Evolutionary conservation across 306 rosid genomes (phyloP).

Genomic region (Rosa lucieae): DNA sequence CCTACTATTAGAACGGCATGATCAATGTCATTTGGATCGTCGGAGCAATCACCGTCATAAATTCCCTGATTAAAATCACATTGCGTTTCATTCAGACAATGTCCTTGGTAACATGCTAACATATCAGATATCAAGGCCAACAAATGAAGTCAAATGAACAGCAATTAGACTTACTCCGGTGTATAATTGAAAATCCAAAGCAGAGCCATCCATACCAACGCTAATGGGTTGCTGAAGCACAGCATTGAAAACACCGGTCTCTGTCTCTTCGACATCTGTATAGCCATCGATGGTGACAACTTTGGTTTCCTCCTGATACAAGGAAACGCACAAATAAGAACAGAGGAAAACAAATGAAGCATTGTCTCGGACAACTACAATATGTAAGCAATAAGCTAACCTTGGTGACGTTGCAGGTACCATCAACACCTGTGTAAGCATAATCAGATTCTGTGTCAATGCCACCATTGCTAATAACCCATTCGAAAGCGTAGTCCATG

Average conservation of each 20-base stretch:
- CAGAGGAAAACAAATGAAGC: not conserved
- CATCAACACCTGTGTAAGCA: conserved; percentile 52
- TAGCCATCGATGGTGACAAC: conserved; percentile 61
- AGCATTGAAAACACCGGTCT: conserved; percentile 55
- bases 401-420: conserved; percentile 58
- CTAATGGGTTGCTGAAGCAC: conserved; percentile 65
- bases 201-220: conserved; percentile 61
- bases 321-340: conserved; percentile 4
- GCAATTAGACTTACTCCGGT: conserved; percentile 51
- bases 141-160: not conserved
- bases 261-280: conserved; percentile 58
- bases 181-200: conserved; percentile 70
- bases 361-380: not conserved
- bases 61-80: conserved; percentile 56
- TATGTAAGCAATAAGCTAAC: conserved; percentile 26
- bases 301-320: conserved; percentile 57
- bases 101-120: not conserved
- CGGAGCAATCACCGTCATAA: conserved; percentile 75
- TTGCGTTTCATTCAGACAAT: not conserved
- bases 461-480: conserved; percentile 73
- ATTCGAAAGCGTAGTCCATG: conserved; percentile 85
- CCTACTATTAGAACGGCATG: conserved; percentile 75
- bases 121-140: conserved; percentile 1
- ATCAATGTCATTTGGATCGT: conserved; percentile 64
- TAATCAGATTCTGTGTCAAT: conserved; percentile 64